phyloP scores from a whole-genome alignment of 1,284 basidiomycete genomes.

The Bjerkandera adusta region DNA sequence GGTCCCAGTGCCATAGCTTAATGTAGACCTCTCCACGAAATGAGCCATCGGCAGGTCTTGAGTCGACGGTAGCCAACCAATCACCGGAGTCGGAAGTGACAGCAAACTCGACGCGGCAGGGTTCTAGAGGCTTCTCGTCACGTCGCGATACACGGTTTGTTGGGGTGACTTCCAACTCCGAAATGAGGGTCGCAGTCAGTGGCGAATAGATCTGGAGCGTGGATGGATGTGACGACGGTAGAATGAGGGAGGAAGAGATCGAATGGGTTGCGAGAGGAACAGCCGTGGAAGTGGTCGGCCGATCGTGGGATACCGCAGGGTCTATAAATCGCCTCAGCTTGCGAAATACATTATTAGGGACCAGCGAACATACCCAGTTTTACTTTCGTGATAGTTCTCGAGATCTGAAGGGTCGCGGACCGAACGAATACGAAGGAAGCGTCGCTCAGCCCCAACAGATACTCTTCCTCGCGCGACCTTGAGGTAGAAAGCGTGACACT shows the following conservation, averaged over 20 bases:
- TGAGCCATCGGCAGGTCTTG: slow-evolving; percentile 63
- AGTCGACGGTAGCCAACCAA: slow-evolving; percentile 95
- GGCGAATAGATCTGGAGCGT: slow-evolving; percentile 91
- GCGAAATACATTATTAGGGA: background rate
- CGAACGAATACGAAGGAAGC: slow-evolving; percentile 81
- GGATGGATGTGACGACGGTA: slow-evolving; percentile 93
- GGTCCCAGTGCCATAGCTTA: slow-evolving; percentile 91
- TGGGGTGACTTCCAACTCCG: slow-evolving; percentile 91
- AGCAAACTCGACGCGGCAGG: slow-evolving; percentile 73
- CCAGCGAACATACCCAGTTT: slow-evolving; percentile 60
- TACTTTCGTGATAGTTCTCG: slow-evolving; percentile 76
- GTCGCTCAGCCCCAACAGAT: slow-evolving; percentile 82
- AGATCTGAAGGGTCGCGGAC: slow-evolving; percentile 68
- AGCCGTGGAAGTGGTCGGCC: slow-evolving; percentile 39
- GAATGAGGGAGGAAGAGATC: slow-evolving; percentile 71
- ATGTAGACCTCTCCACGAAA: slow-evolving; percentile 74
- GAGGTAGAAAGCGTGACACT: slow-evolving; percentile 60
- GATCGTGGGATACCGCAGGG: slow-evolving; percentile 40
- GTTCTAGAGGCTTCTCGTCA: slow-evolving; percentile 79
- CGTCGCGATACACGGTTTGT: slow-evolving; percentile 88
- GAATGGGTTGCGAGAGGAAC: slow-evolving; percentile 73
- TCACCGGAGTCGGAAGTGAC: slow-evolving; percentile 68
- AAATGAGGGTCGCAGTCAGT: slow-evolving; percentile 65
- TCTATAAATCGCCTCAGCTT: slow-evolving; percentile 33
- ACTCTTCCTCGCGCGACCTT: slow-evolving; percentile 73